Evolutionary conservation across 495 filamentous ascomycete genomes (phyloP), one percentile per base, ranked within the genome.

Genomic region (Chaetomidium leptoderma): DNA sequence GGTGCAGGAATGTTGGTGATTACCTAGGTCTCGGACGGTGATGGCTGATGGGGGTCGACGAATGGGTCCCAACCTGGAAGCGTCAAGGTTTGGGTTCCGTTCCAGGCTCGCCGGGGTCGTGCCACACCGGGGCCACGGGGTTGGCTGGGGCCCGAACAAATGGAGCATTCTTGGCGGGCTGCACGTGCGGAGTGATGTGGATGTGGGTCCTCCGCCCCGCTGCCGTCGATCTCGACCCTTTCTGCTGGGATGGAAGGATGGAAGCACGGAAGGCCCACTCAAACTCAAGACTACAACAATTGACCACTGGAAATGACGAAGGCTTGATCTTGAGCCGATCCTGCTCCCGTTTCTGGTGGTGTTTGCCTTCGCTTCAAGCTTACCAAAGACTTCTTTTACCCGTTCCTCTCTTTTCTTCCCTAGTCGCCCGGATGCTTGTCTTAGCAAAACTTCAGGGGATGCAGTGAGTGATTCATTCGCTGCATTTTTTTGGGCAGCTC

Each of bases 1-100:
- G 19, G 21, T 13, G n/a, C n/a, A 35, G 32, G 47, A 51, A 51
- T 37, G 47, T 7, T 35, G 47, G 32, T 26, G 47, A 51, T n/a
- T 36, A 11, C 17, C 14, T 8, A n/a, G 6, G 32, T 26, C 32
- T 36, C 32, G 6, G 32, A 6, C 13, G n/a, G 26, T n/a, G 14
- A 16, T 30, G 26, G 44, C 17, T 21, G n/a, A 16, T n/a, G 26
- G 9, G 36, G 46, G 30, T 46, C 26, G 14, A 46, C 8, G 35
- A 11, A 24, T 24, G 40, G 19, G n/a, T n/a, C n/a, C n/a, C n/a
- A n/a, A n/a, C n/a, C n/a, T n/a, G n/a, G 24, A 8, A 16, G 24
- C 26, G 5, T 16, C 24, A 13, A 46, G 26, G 11, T 29, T 29
- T n/a, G 45, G 45, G 29, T 5, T 17, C 14, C 4, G 39, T 13